Evolutionary conservation across 1,284 basidiomycete genomes (phyloP).

Genomic region (Boletus hoseneyae): DNA sequence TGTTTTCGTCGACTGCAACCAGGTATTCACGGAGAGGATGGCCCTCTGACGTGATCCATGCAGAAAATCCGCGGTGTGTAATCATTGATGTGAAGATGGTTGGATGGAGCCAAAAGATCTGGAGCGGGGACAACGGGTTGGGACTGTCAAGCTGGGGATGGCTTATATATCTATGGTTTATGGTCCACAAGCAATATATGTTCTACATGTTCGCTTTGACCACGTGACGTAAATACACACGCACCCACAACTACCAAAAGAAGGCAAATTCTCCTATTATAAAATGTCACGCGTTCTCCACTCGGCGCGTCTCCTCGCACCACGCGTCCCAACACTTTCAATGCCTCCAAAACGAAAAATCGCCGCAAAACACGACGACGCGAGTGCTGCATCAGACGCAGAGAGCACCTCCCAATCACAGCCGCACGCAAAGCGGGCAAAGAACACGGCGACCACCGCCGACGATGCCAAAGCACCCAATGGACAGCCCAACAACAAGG

Average conservation of each 20-base stretch:
- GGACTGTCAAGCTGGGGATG: neutral
- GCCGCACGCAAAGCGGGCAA: constrained; percentile 25
- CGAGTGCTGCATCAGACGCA: constrained; percentile 16
- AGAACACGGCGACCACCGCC: constrained; percentile 18
- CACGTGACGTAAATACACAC: constrained; percentile 17
- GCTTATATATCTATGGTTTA: no score
- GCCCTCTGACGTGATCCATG: constrained; percentile 58
- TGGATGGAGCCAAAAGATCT: neutral
- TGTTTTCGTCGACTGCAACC: constrained; percentile 40
- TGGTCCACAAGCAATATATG: neutral
- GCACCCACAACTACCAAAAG: constrained; percentile 11
- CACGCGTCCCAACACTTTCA: neutral
- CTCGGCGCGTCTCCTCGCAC: constrained; percentile 6
- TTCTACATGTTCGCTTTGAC: constrained; percentile 10
- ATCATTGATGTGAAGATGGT: constrained; percentile 36
- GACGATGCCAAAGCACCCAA: constrained; percentile 31
- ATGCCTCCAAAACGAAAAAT: constrained; percentile 34
- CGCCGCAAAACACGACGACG: constrained; percentile 19
- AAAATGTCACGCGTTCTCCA: neutral
- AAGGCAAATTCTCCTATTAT: constrained; percentile 3
- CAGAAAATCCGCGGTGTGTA: constrained; percentile 56
- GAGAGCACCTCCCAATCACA: constrained; percentile 18
- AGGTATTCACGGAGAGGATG: constrained; percentile 50
- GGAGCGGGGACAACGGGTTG: neutral
- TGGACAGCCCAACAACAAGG: constrained; percentile 69